phyloP scores from a whole-genome alignment of 257 asterid genomes.

The Lycium ferocissimum region DNA sequence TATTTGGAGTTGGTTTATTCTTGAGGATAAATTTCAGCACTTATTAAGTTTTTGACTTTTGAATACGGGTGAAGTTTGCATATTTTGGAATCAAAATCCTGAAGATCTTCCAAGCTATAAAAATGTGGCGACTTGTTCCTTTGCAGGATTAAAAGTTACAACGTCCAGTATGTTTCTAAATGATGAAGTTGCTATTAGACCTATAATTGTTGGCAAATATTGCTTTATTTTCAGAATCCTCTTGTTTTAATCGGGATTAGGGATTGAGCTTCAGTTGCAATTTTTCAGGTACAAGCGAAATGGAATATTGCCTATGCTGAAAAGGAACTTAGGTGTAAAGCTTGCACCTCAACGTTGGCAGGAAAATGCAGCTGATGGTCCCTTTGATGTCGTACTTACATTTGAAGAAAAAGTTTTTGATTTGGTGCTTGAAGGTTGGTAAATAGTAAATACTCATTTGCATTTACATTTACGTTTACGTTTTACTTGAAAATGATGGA shows the following conservation, averaged over 20 bases:
- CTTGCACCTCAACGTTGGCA: constrained; percentile 98
- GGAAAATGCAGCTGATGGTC: constrained; percentile 86
- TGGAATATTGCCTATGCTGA: constrained; percentile 97
- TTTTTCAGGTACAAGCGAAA: constrained; percentile 79
- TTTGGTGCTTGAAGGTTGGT: constrained; percentile 93
- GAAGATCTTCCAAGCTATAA: not conserved
- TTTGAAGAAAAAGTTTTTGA: constrained; percentile 98
- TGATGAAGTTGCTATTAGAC: not conserved
- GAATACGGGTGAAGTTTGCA: not conserved
- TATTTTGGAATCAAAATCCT: not conserved
- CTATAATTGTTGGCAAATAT: constrained; percentile 6
- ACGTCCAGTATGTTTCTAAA: not conserved
- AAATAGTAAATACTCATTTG: not conserved
- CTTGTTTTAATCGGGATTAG: not conserved
- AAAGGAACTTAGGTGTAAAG: constrained; percentile 85
- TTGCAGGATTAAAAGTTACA: not conserved
- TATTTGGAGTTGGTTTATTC: not conserved
- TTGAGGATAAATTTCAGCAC: not conserved
- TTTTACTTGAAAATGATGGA: constrained; percentile 7
- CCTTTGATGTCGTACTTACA: constrained; percentile 87
- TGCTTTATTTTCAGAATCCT: not conserved
- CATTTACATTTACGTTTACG: not conserved
- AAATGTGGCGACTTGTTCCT: not conserved
- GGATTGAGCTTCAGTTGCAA: not conserved
- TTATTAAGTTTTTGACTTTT: not conserved